Conservation (phyloP, 192 early-diverging fungal species). For the Chytriomyces sp. region DNA sequence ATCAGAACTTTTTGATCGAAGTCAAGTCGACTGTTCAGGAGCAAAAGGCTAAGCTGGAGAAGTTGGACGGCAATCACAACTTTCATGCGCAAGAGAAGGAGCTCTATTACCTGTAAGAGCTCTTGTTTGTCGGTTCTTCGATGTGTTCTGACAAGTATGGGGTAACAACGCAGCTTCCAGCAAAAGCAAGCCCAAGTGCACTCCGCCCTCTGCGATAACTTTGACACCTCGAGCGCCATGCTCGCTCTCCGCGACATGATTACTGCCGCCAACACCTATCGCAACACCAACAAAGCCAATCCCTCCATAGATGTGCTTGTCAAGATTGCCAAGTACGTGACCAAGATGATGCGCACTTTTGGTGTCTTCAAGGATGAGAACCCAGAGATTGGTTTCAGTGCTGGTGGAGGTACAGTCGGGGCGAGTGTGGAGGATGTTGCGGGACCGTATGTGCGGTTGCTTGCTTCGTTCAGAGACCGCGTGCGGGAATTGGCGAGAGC, state of each 20-base stretch:
- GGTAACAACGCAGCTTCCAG: conserved; percentile 51
- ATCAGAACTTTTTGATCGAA: conserved; percentile 86
- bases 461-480: conserved; percentile 87
- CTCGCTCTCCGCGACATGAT: conserved; percentile 78
- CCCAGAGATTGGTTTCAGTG: conserved; percentile 60
- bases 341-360: conserved; percentile 79
- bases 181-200: conserved; percentile 76
- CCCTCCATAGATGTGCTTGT: conserved; percentile 73
- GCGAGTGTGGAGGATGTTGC: conserved; percentile 59
- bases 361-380: conserved; percentile 72
- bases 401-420: conserved; percentile 9
- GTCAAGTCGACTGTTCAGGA: conserved; percentile 77
- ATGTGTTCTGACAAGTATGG: conserved; percentile 9
- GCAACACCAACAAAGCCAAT: conserved; percentile 54
- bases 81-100: conserved; percentile 71
- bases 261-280: conserved; percentile 77
- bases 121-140: neutral
- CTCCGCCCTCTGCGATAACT: conserved; percentile 84
- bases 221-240: conserved; percentile 87
- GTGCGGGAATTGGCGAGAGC: conserved; percentile 74
- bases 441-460: conserved; percentile 76
- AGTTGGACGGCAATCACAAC: conserved; percentile 72
- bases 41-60: conserved; percentile 48
- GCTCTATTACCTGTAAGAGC: conserved; percentile 58
- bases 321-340: conserved; percentile 81